phyloP scores from a whole-genome alignment of 345 rosid genomes.

The Triadica sebifera region DNA sequence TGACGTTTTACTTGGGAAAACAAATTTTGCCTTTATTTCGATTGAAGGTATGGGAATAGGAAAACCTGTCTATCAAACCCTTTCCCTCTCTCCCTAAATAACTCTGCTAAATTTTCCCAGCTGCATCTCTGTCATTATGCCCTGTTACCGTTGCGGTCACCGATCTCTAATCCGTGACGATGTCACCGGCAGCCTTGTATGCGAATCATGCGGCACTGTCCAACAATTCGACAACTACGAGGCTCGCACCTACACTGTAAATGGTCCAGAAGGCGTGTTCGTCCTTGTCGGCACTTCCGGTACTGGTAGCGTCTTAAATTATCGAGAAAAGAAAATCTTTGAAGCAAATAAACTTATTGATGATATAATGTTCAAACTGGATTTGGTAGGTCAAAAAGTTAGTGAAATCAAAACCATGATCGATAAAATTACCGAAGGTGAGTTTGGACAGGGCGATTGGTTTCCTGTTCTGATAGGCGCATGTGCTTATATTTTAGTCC shows the following conservation, averaged over 20 bases:
- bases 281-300: constrained; percentile 60
- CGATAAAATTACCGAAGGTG: constrained; percentile 51
- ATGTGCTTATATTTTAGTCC: constrained; percentile 51
- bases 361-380: constrained; percentile 27
- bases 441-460: constrained; percentile 72
- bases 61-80: too few species aligned
- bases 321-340: constrained; percentile 58
- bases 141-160: constrained; percentile 53
- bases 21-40: too few species aligned
- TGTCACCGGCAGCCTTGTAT: constrained; percentile 37
- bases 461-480: constrained; percentile 63
- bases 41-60: too few species aligned
- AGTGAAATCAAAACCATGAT: constrained; percentile 40
- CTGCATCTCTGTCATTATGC: background rate
- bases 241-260: constrained; percentile 38
- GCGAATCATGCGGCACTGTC: constrained; percentile 47
- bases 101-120: background rate
- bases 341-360: constrained; percentile 55
- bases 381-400: constrained; percentile 25
- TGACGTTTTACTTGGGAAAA: too few species aligned
- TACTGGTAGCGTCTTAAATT: constrained; percentile 42
- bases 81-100: background rate
- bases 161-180: constrained; percentile 44
- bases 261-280: constrained; percentile 58
- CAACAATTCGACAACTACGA: constrained; percentile 46